Conservation (phyloP, 805 yeast genomes). For the Barnettozyma pratensis region DNA sequence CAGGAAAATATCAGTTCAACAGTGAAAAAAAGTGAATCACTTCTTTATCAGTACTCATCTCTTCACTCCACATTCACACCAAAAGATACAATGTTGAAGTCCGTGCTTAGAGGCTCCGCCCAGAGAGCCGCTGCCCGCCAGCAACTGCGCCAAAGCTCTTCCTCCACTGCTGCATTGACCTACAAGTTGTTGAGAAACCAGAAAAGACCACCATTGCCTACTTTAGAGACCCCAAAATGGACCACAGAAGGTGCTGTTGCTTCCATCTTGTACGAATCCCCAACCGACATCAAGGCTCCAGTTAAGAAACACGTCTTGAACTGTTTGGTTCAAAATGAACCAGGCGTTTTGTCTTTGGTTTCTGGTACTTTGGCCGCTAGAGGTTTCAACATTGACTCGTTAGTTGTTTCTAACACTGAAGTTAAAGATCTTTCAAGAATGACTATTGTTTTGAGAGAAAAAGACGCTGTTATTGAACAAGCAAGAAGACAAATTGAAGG, state of each 20-base stretch:
- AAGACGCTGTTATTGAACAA: slow-evolving; percentile 94
- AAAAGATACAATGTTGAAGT: slow-evolving; percentile 1
- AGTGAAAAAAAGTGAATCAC: no score
- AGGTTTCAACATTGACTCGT: slow-evolving; percentile 96
- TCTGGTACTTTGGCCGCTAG: slow-evolving; percentile 96
- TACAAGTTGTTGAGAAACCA: slow-evolving; percentile 85
- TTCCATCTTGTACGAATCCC: slow-evolving; percentile 92
- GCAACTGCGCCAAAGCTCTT: slow-evolving; percentile 30
- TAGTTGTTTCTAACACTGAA: slow-evolving; percentile 95
- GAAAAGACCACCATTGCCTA: slow-evolving; percentile 86
- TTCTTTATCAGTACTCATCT: background rate
- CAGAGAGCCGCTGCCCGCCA: slow-evolving; percentile 1
- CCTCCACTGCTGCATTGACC: slow-evolving; percentile 91
- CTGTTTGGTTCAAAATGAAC: slow-evolving; percentile 97
- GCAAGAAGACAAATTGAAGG: slow-evolving; percentile 98
- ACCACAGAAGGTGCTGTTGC: slow-evolving; percentile 96
- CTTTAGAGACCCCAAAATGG: slow-evolving; percentile 90
- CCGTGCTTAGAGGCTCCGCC: slow-evolving; percentile 2
- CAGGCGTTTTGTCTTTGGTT: slow-evolving; percentile 91
- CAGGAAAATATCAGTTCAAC: no score
- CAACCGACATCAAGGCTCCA: slow-evolving; percentile 47
- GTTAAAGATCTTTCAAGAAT: slow-evolving; percentile 92
- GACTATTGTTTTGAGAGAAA: slow-evolving; percentile 94
- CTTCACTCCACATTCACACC: background rate
- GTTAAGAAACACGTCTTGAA: slow-evolving; percentile 84